A percentile compares a stretch with the other conserved stretches of the same genome.
Evolutionary conservation across 345 rosid species (phyloP).

Genomic region (Euphorbia lathyris): DNA sequence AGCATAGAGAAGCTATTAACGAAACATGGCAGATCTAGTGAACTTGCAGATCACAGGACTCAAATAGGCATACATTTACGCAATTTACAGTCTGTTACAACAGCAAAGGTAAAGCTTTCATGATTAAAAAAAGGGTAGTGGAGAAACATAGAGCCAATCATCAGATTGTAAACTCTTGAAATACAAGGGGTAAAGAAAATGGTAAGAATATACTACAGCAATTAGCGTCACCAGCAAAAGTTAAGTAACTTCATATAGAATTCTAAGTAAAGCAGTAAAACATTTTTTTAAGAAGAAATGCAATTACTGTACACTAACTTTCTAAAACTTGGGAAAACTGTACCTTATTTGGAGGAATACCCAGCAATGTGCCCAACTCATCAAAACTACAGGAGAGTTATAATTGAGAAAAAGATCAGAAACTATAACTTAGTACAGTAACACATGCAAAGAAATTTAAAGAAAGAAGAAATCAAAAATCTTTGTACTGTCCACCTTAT

Average conservation of each 20-base stretch:
- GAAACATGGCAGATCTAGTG: no score
- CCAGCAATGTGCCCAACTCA: conserved; percentile 93
- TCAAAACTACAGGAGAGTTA: conserved; percentile 54
- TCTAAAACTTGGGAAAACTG: neutral
- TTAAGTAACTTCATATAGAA: neutral
- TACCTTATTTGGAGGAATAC: conserved; percentile 90
- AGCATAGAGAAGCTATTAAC: no score
- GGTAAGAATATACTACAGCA: neutral
- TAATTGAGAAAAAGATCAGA: conserved; percentile 12
- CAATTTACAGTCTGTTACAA: neutral
- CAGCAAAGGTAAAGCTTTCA: neutral
- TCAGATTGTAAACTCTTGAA: neutral
- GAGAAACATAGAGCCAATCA: neutral
- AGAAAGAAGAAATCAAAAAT: conserved; percentile 3
- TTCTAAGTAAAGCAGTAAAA: neutral
- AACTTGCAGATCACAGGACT: neutral
- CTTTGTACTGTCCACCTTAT: conserved; percentile 53
- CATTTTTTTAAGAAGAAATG: neutral
- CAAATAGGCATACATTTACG: neutral
- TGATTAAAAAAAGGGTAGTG: neutral
- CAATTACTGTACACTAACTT: neutral
- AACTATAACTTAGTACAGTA: neutral
- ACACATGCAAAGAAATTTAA: neutral
- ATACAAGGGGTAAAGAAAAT: no score
- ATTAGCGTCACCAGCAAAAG: neutral